Evolutionary conservation across 2,329 filamentous ascomycete genomes (phyloP), one percentile per base, ranked within the genome.

Genomic region (Penicillium sp.): DNA sequence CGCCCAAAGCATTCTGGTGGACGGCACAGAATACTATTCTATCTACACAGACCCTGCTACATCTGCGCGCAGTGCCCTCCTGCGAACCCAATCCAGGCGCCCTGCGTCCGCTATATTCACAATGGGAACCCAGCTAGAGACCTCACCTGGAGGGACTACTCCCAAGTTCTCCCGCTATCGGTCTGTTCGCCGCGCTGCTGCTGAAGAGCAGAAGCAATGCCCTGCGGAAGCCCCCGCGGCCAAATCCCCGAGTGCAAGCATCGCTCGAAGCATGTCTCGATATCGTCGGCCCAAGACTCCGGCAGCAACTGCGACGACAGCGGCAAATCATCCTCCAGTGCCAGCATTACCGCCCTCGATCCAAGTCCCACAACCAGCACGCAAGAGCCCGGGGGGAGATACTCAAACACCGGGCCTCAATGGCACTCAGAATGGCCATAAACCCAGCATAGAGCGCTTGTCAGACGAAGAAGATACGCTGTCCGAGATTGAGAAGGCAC

Each of bases 131-230:
- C 63, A 61, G 49, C 47, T 61, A 50, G 48, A 58, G 38, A 21
- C 59, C 47, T 23, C 54, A 14, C 26, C 49, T 53, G 21, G 48
- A 26, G 52, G 55, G 49, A 46, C 59, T 20, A 67, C 67, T 28
- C 66, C 69, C 52, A 83, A 81, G 65, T 79, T 82, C 66, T 81
- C 81, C 55, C 78, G 83, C 43, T 86, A 86, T 69, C 76, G 82
- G 61, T 83, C 81, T 28, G 81, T 84, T 55, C 73, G 83, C 58
- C 76, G 76, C 60, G 73, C 72, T 11, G 67, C 68, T 21, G 64
- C 68, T 23, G 52, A 53, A 7, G 47, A 20, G 21, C 20, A 46
- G 33, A 40, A 51, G 18, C 28, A 28, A 42, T 30, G 47, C 11
- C 24, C 50, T 14, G 47, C 38, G 33, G 47, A 42, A 12, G 18